These are phyloP conservation scores for Berberis thunbergii DNA, from an alignment of 164 flowering plant genomes.

Conservation along the genomic window DNA sequence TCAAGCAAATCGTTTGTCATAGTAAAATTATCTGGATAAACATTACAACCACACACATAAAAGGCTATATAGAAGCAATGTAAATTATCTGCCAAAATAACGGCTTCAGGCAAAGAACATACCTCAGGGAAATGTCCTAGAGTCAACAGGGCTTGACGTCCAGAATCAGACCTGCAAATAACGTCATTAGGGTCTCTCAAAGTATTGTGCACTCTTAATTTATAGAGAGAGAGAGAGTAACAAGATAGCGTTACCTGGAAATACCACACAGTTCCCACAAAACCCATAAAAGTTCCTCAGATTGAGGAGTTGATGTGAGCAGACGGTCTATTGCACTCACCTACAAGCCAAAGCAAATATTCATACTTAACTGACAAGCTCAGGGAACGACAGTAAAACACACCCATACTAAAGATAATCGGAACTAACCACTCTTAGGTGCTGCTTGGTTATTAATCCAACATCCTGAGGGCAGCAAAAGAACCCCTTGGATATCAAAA, in stretches of 20 bases:
- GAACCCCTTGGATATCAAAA: slow-evolving; percentile 72
- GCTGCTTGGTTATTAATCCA: slow-evolving; percentile 61
- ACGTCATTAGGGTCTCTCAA: slow-evolving; percentile 4
- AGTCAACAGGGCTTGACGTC: slow-evolving; percentile 83
- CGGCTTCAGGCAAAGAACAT: background rate
- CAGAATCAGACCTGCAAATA: slow-evolving; percentile 79
- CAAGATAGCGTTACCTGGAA: slow-evolving; percentile 46
- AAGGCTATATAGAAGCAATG: background rate
- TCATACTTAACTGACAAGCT: background rate
- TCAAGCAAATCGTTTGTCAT: too few relatives aligned
- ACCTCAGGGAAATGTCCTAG: slow-evolving; percentile 89
- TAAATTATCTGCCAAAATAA: background rate
- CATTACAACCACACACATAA: background rate
- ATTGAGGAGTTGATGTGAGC: slow-evolving; percentile 44
- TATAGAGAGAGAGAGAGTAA: background rate
- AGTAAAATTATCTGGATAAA: too few relatives aligned
- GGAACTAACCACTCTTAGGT: slow-evolving; percentile 75
- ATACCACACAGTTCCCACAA: slow-evolving; percentile 90
- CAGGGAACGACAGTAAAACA: background rate
- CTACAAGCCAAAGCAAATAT: slow-evolving; percentile 26
- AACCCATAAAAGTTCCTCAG: slow-evolving; percentile 83
- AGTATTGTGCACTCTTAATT: background rate
- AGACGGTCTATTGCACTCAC: slow-evolving; percentile 70
- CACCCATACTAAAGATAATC: background rate
- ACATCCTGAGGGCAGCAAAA: slow-evolving; percentile 59